Evolutionary conservation across 805 yeast species (phyloP).

Genomic region (Torulaspora maleeae): DNA sequence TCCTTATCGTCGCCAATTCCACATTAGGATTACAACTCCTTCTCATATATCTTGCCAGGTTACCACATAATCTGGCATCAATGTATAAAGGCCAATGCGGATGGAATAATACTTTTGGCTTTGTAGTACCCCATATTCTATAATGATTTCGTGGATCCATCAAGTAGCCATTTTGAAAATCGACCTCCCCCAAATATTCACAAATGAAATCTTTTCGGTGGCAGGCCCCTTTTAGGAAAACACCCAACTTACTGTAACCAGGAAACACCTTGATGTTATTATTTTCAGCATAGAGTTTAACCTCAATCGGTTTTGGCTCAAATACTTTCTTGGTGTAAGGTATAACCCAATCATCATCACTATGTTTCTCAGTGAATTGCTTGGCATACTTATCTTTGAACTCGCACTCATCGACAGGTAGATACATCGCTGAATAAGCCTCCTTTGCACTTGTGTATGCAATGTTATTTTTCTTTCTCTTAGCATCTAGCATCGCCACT

Average conservation of each 20-base stretch:
- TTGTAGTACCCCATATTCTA: constrained; percentile 62
- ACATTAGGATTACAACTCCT: constrained; percentile 76
- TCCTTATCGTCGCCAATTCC: constrained; percentile 47
- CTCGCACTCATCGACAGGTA: constrained; percentile 36
- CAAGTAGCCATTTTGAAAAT: constrained; percentile 58
- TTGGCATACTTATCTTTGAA: constrained; percentile 42
- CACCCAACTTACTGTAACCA: constrained; percentile 67
- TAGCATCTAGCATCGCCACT: not conserved
- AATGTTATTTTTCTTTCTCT: constrained; percentile 31
- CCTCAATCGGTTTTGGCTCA: constrained; percentile 33
- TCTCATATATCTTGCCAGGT: constrained; percentile 67
- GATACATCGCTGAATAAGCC: constrained; percentile 33
- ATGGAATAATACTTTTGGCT: constrained; percentile 54
- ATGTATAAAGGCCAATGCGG: constrained; percentile 59
- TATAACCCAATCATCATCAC: constrained; percentile 39
- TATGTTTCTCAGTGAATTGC: constrained; percentile 50
- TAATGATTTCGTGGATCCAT: constrained; percentile 72
- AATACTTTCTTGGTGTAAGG: constrained; percentile 20
- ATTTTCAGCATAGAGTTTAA: constrained; percentile 56
- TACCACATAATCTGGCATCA: constrained; percentile 86
- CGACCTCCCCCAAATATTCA: constrained; percentile 71
- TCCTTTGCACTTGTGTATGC: constrained; percentile 35
- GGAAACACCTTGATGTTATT: constrained; percentile 56
- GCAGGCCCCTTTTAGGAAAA: constrained; percentile 43
- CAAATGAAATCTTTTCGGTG: constrained; percentile 48